These are phyloP conservation scores for Tetrahymena malaccensis DNA, from an alignment of 73 alveolate genomes.

Conservation along the genomic window DNA sequence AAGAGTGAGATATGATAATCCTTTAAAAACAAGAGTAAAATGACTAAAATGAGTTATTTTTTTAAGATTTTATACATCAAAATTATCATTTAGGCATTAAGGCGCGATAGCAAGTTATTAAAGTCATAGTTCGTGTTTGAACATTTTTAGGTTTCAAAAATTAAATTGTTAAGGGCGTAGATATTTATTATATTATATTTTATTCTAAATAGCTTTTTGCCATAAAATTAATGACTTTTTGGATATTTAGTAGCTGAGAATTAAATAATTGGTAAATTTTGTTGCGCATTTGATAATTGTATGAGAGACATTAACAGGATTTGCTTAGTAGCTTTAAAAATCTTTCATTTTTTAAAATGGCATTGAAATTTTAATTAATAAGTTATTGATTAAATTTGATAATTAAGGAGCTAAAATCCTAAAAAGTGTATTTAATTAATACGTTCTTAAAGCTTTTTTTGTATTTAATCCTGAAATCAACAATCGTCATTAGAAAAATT, in stretches of 20 bases:
- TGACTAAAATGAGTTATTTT: not conserved
- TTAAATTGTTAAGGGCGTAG: not conserved
- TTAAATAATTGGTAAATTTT: too few species aligned
- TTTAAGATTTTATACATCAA: not conserved
- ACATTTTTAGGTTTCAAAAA: not conserved
- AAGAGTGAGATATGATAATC: not conserved
- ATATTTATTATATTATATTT: too few species aligned
- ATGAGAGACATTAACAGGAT: too few species aligned
- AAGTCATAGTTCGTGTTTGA: too few species aligned
- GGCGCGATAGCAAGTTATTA: not conserved
- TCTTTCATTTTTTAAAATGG: not conserved
- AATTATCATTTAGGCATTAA: not conserved
- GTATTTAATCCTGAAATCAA: not conserved
- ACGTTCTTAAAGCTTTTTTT: not conserved
- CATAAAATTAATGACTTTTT: too few species aligned
- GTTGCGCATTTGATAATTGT: not conserved
- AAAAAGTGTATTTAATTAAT: not conserved
- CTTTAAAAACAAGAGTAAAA: not conserved
- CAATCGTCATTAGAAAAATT: not conserved
- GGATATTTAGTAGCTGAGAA: not conserved
- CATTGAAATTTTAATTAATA: too few species aligned
- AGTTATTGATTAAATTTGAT: not conserved
- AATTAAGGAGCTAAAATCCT: not conserved
- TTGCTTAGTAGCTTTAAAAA: not conserved
- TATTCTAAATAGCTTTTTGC: not conserved